A percentile compares a stretch with the other conserved stretches of the same genome.
Evolutionary conservation across 768 basidiomycete species (phyloP).

Genomic region (Butyriboletus loyo): DNA sequence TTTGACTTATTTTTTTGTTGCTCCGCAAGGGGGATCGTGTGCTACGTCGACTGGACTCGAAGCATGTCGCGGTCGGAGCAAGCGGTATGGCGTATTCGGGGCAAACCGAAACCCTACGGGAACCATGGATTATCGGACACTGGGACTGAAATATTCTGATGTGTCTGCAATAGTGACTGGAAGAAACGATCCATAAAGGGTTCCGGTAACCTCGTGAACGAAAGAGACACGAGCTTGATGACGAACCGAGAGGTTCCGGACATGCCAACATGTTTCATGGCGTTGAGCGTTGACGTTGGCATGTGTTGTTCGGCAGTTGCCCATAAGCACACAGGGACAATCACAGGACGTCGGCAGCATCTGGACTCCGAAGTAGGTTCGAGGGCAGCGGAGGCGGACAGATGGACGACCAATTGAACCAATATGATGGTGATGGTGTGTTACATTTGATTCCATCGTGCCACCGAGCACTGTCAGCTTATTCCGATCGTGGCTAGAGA

Average conservation of each 20-base stretch:
- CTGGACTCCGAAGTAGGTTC: background rate
- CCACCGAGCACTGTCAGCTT: slow-evolving; percentile 3
- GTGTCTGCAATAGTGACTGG: background rate
- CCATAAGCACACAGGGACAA: background rate
- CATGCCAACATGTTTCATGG: slow-evolving; percentile 6
- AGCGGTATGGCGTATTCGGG: background rate
- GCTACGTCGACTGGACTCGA: background rate
- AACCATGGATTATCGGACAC: background rate
- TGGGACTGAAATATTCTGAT: background rate
- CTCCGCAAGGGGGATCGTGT: background rate
- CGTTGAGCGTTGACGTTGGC: slow-evolving; percentile 1
- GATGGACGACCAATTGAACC: background rate
- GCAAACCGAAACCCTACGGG: slow-evolving; percentile 5
- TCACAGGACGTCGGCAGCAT: background rate
- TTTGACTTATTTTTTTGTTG: background rate
- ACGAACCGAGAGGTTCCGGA: background rate
- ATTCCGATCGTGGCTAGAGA: slow-evolving; percentile 6
- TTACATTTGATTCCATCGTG: background rate
- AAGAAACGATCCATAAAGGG: background rate
- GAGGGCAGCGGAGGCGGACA: background rate
- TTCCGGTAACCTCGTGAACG: background rate
- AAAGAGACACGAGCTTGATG: background rate
- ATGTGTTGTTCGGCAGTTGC: background rate
- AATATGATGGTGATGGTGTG: background rate
- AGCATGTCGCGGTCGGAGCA: background rate